Conservation (phyloP, 352 stramenopile genomes). For the Phytophthora citricola region DNA sequence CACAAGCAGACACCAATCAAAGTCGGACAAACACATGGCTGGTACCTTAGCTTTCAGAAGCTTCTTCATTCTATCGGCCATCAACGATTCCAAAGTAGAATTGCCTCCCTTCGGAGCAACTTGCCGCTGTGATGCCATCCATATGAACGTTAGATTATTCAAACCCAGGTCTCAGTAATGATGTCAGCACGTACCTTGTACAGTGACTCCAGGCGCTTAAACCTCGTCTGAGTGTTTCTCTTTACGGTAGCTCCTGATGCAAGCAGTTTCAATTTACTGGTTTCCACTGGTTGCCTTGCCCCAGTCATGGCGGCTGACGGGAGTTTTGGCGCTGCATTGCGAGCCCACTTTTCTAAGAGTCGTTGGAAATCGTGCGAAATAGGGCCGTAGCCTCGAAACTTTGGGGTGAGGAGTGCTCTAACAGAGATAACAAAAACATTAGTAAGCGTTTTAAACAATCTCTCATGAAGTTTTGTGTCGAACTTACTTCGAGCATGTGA, state of each 20-base stretch:
- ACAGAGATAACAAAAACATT: not conserved
- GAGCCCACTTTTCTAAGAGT: conserved; percentile 76
- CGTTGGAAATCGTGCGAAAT: conserved; percentile 62
- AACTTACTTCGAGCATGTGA: conserved; percentile 83
- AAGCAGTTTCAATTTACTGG: conserved; percentile 52
- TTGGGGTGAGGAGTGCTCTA: conserved; percentile 63
- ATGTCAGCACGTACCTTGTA: conserved; percentile 59
- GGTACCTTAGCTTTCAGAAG: conserved; percentile 52
- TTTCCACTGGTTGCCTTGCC: conserved; percentile 18
- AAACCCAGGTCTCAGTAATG: not conserved
- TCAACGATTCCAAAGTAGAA: conserved; percentile 49
- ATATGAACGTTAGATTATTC: conserved; percentile 3
- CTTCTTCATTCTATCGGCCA: conserved; percentile 55
- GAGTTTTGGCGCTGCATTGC: conserved; percentile 37
- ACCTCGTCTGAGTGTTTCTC: conserved; percentile 39
- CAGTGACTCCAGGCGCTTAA: conserved; percentile 73
- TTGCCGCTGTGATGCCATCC: conserved; percentile 34
- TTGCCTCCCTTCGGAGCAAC: conserved; percentile 37
- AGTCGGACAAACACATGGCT: not conserved
- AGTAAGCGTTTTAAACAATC: conserved; percentile 12
- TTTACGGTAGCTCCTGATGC: conserved; percentile 57
- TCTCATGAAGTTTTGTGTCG: not conserved
- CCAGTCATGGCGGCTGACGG: conserved; percentile 19
- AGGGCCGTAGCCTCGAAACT: conserved; percentile 68
- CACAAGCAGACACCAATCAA: not conserved